Evolutionary conservation across 352 stramenopile species (phyloP), one percentile per base, ranked within the genome.

Genomic region (Phytophthora idaei): DNA sequence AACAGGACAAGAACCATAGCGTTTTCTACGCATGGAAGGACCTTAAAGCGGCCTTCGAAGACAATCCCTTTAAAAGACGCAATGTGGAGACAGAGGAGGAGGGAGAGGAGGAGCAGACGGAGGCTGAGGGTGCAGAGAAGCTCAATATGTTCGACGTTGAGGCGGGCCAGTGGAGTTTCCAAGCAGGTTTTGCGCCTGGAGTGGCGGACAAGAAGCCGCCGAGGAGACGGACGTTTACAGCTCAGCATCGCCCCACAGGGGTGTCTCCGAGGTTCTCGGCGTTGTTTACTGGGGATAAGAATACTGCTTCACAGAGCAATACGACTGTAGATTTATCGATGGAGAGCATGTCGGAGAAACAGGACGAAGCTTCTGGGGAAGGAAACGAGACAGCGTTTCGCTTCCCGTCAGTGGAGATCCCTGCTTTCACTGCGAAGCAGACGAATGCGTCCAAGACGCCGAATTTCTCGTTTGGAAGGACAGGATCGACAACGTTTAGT

Each of bases 21-120:
- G 41, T 71, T 4, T 69, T 65, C 25, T 67, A 73, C 10, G 62
- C 45, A 4, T 76, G 71, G 67, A 62, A 61, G n/a, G 62, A 76
- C 27, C 45, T 78, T n/a, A 34, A 51, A 46, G 50, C 27, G 15
- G 66, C 71, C 4, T 78, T 75, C 45, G 29, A 39, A 6, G 49
- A 70, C 5, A 68, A 67, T 29, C 52, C 58, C 4, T 78, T 76
- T 32, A 76, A 73, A 41, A 28, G 62, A 60, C 58, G 59, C 6
- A 73, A 46, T 51, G 46, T 67, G 21, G 8, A 57, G 17, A 29
- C 12, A 41, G 15, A 46, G 17, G 10, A 61, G 14, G 25, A n/a
- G 15, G 12, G 2, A 2, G 17, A 57, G 6, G 39, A 27, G 27
- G 17, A 53, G 31, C 31, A 59, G 27, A 39, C 25, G 29, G 14